Evolutionary conservation across 257 asterid genomes (phyloP).

Genomic region (Leonotis leonurus): DNA sequence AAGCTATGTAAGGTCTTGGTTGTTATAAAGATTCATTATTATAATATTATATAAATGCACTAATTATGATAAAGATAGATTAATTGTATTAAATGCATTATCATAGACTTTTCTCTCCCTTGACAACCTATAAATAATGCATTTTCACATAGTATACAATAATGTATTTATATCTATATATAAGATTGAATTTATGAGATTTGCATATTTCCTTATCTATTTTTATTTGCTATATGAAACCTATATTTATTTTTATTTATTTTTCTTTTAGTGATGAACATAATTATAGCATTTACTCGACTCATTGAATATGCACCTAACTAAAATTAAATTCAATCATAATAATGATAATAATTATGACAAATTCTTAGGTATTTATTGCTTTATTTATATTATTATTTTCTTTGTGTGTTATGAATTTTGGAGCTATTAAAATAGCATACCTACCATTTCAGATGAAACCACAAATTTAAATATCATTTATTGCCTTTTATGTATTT

Average conservation of each 20-base stretch:
- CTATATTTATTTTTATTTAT: background rate
- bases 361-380: too few relatives aligned
- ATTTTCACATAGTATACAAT: too few relatives aligned
- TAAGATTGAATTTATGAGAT: background rate
- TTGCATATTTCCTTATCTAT: background rate
- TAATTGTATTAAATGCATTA: too few relatives aligned
- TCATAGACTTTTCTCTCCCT: too few relatives aligned
- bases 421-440: slow-evolving; percentile 15
- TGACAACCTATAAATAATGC: too few relatives aligned
- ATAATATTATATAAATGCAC: too few relatives aligned
- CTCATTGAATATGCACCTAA: slow-evolving; percentile 36
- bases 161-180: too few relatives aligned
- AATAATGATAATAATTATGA: slow-evolving; percentile 13
- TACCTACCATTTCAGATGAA: slow-evolving; percentile 35
- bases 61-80: too few relatives aligned
- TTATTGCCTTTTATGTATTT: slow-evolving; percentile 22
- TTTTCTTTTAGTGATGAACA: background rate
- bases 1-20: too few relatives aligned
- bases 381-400: background rate
- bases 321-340: slow-evolving; percentile 27
- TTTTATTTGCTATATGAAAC: too few relatives aligned
- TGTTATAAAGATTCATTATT: too few relatives aligned
- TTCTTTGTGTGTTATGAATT: background rate
- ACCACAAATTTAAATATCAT: slow-evolving; percentile 26
- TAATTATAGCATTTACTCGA: slow-evolving; percentile 32